These are phyloP conservation scores for Xylaria curta DNA, from an alignment of 495 filamentous ascomycete genomes.

Conservation along the genomic window DNA sequence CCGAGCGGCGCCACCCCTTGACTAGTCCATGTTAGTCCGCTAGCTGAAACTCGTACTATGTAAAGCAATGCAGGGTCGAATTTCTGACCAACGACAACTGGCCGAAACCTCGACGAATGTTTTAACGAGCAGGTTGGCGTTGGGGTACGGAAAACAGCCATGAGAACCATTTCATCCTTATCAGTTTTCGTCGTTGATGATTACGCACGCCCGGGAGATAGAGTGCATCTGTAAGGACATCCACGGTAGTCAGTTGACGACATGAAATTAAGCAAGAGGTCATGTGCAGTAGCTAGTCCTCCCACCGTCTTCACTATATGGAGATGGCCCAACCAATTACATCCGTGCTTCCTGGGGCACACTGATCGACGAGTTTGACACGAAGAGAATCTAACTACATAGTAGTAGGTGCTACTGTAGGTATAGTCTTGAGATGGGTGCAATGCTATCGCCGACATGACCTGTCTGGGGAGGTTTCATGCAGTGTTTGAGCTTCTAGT, in stretches of 20 bases:
- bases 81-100: background rate
- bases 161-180: background rate
- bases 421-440: conserved; percentile 9
- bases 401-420: no score
- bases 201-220: background rate
- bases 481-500: conserved; percentile 17
- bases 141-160: conserved; percentile 7
- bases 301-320: conserved; percentile 9
- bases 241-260: conserved; percentile 21
- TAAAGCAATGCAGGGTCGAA: conserved; percentile 25
- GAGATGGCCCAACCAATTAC: background rate
- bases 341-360: background rate
- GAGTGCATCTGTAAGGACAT: background rate
- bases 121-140: background rate
- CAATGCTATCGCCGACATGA: conserved; percentile 6
- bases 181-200: background rate
- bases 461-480: conserved; percentile 21
- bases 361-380: conserved; percentile 3
- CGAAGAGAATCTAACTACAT: background rate
- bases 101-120: background rate
- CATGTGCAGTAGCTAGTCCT: conserved; percentile 22
- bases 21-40: background rate
- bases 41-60: conserved; percentile 24
- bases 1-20: background rate
- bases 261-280: conserved; percentile 23